Base-by-base conservation (phyloP, 2,329 filamentous ascomycete species). In the Dryadomyces quercus-mongolicae region DNA sequence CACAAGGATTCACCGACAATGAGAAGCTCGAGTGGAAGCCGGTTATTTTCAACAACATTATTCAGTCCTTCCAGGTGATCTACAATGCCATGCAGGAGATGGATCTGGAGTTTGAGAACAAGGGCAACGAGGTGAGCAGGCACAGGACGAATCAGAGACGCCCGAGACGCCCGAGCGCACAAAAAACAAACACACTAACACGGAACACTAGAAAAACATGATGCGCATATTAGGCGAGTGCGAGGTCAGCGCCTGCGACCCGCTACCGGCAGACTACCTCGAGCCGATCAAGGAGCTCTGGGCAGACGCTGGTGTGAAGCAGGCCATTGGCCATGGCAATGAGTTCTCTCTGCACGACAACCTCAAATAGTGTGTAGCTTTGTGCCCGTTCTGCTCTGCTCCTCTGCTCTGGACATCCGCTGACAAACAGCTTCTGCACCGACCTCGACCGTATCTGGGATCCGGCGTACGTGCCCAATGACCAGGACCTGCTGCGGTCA, bases 311-410 rank as follows among this genome's bases (percentile, higher is more conserved):
- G 90, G 91, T 56, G 87, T 97, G 53, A 88, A 89, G 67, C 75
- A 82, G 63, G 89, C 90, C n/a, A 93, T 97, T 60, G 77, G 83
- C 51, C 92, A 93, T 70, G 93, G 93, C 62, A 95, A 97, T 68
- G 92, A 96, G 72, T 97, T 92, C 70, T 92, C 93, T 18, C 78
- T 97, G 51, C 91, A 97, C 68, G 93, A 97, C 73, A 97, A 97
- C 65, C 72, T 97, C 61, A 82, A 84, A 71, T 98, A 96, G 90
- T 96, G 74, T 65, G 87, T 74, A n/a, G n/a, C n/a, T n/a, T n/a
- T n/a, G n/a, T n/a, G n/a, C 42, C n/a, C 21, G 9, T 49, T 18
- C 20, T 38, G 12, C 34, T 1, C 4, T 6, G 10, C 21, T 9
- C 15, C n/a, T n/a, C n/a, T n/a, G n/a, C n/a, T 5, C 31, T 10